Evolutionary conservation across 176 grass and related monocot species (phyloP).

Genomic region (Chloris gayana): DNA sequence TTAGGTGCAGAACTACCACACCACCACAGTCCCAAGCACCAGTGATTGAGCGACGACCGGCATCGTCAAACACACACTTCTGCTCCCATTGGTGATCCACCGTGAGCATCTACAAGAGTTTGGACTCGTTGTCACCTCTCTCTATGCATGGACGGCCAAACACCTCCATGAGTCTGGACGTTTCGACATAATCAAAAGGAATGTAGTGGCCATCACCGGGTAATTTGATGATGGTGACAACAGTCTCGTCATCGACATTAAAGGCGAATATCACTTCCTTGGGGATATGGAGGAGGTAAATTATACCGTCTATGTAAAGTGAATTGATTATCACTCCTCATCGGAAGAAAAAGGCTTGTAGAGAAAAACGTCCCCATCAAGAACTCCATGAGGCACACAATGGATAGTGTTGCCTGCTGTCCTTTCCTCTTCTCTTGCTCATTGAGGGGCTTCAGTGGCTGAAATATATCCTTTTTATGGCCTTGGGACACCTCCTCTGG

Average conservation of each 20-base stretch:
- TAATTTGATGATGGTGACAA: background rate
- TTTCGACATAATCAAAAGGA: too few species aligned
- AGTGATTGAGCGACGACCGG: too few species aligned
- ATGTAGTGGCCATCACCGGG: background rate
- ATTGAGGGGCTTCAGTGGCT: background rate
- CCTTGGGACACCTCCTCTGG: background rate
- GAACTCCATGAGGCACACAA: too few species aligned
- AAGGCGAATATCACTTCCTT: background rate
- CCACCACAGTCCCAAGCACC: conserved; percentile 1
- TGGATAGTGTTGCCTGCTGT: background rate
- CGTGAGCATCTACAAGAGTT: background rate
- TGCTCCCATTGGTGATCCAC: background rate
- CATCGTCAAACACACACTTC: too few species aligned
- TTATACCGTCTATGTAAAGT: too few species aligned
- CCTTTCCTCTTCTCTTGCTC: background rate
- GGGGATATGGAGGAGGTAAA: background rate
- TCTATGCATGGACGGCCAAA: background rate
- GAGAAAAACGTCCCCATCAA: too few species aligned
- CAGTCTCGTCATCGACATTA: background rate
- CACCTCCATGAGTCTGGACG: background rate
- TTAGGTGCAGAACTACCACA: background rate
- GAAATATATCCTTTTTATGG: background rate
- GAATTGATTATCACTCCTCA: too few species aligned
- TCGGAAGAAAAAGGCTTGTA: too few species aligned
- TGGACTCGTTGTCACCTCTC: background rate